Evolutionary conservation across 805 yeast species (phyloP).

Genomic region (Wickerhamiella brachini): DNA sequence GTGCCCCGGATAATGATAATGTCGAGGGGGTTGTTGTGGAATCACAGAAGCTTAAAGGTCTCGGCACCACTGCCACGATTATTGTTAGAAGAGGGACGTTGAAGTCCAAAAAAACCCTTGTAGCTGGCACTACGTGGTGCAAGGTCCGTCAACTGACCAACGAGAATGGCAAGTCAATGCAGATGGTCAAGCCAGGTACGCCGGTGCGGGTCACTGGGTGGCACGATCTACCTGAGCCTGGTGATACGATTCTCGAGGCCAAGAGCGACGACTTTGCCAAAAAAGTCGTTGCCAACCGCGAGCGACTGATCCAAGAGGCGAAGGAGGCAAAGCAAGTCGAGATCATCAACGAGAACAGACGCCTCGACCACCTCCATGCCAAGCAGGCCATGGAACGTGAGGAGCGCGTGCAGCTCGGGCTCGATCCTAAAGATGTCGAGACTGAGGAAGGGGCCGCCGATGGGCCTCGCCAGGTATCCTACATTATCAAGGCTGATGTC

Average conservation of each 20-base stretch:
- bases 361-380: constrained; percentile 24
- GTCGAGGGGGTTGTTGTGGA: constrained; percentile 86
- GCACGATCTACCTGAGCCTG: constrained; percentile 86
- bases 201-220: constrained; percentile 91
- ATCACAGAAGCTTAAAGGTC: constrained; percentile 63
- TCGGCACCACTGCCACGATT: constrained; percentile 78
- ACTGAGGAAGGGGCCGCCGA: constrained; percentile 14
- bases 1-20: constrained; percentile 36
- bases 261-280: constrained; percentile 62
- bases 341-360: constrained; percentile 52
- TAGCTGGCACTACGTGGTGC: constrained; percentile 80
- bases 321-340: constrained; percentile 55
- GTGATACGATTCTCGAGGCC: constrained; percentile 71
- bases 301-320: constrained; percentile 36
- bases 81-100: constrained; percentile 69
- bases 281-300: constrained; percentile 54
- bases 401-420: constrained; percentile 48
- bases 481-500: constrained; percentile 80
- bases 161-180: constrained; percentile 51
- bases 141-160: constrained; percentile 67
- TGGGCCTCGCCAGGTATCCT: constrained; percentile 33
- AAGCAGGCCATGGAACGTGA: constrained; percentile 37
- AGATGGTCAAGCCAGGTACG: constrained; percentile 66
- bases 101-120: constrained; percentile 54
- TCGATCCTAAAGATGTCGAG: constrained; percentile 27